These are phyloP conservation scores for Plenodomus lindquistii DNA, from an alignment of 2,329 filamentous ascomycete species.

Conservation along the genomic window DNA sequence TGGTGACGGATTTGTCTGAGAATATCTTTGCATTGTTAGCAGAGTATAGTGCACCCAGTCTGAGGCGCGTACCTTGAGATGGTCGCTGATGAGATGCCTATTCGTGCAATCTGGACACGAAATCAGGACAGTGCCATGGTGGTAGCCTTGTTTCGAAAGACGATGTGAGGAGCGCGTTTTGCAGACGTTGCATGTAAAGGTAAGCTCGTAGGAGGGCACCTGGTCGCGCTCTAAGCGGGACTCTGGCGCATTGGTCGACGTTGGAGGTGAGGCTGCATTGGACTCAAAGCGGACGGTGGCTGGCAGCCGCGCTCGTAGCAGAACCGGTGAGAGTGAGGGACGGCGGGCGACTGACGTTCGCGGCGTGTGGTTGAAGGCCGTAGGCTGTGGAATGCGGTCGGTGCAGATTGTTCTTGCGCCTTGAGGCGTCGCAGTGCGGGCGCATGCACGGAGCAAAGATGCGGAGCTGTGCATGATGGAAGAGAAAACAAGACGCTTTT, in stretches of 20 bases:
- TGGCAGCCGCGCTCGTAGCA: conserved; percentile 13
- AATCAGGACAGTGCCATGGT: conserved; percentile 85
- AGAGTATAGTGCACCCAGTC: neutral
- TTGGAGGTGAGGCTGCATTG: conserved; percentile 20
- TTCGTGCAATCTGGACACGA: conserved; percentile 85
- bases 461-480: conserved; percentile 29
- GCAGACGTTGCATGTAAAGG: conserved; percentile 92
- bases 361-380: conserved; percentile 33
- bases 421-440: conserved; percentile 21
- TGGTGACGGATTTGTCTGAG: conserved; percentile 68
- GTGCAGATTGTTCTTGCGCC: conserved; percentile 13
- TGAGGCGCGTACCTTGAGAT: conserved; percentile 62
- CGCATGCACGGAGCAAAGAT: conserved; percentile 28
- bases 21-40: conserved; percentile 61
- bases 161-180: conserved; percentile 77
- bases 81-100: conserved; percentile 88
- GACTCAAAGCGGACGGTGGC: conserved; percentile 31
- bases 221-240: conserved; percentile 45
- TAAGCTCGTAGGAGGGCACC: conserved; percentile 78
- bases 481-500: neutral
- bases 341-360: conserved; percentile 29
- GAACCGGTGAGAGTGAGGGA: conserved; percentile 23
- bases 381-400: conserved; percentile 28
- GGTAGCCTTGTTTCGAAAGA: conserved; percentile 93
- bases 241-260: conserved; percentile 35